Evolutionary conservation across 441 rosid species (phyloP).

Genomic region (Hura crepitans): DNA sequence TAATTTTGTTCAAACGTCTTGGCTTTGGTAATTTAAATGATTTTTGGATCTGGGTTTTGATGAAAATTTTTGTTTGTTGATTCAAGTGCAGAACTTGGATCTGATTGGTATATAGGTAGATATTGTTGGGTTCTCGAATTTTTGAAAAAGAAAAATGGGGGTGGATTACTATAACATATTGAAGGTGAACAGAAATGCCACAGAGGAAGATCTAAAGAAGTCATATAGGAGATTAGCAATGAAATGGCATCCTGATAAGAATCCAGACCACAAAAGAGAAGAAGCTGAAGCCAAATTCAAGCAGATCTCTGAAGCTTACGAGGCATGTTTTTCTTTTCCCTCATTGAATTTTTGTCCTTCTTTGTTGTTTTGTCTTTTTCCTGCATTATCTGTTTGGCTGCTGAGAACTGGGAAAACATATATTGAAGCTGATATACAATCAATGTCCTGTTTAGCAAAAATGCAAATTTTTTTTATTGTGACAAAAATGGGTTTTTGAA

Average conservation of each 20-base stretch:
- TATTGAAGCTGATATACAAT: no score
- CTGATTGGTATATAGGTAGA: not conserved
- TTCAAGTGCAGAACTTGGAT: not conserved
- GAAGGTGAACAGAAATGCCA: conserved; percentile 66
- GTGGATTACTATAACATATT: conserved; percentile 72
- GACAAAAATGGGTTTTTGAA: no score
- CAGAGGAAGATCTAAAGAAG: conserved; percentile 88
- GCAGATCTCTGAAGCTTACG: conserved; percentile 93
- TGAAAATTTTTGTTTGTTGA: not conserved
- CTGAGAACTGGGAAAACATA: not conserved
- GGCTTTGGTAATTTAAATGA: not conserved
- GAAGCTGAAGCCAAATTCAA: conserved; percentile 94
- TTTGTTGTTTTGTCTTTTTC: not conserved
- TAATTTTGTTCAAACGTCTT: not conserved
- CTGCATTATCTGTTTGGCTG: not conserved
- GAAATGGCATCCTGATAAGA: conserved; percentile 98
- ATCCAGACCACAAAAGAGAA: conserved; percentile 56
- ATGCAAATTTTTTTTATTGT: not conserved
- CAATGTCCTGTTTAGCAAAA: not conserved
- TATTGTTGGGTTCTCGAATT: conserved; percentile 5
- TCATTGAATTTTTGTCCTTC: not conserved
- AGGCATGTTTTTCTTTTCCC: conserved; percentile 35
- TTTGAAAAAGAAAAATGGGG: conserved; percentile 45
- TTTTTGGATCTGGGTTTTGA: conserved; percentile 19
- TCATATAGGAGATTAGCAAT: conserved; percentile 74